Percentiles rank a stretch among this genome's conserved stretches.
Evolutionary conservation across 768 basidiomycete species (phyloP).

Genomic region (Russula griseocarnosa): DNA sequence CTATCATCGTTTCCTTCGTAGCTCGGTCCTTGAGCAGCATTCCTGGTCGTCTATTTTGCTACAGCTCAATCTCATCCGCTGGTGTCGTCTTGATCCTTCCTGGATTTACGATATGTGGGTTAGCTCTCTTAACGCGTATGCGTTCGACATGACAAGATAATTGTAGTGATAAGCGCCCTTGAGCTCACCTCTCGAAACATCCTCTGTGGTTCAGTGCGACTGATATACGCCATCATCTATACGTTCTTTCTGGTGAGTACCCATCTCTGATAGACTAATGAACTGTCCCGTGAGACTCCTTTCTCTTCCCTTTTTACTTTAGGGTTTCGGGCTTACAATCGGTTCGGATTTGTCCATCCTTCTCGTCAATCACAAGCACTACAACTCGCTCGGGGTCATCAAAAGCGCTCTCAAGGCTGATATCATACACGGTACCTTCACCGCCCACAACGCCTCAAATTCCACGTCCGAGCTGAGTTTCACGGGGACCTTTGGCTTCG

Average conservation of each 20-base stretch:
- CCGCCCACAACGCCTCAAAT: conserved; percentile 37
- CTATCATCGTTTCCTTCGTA: conserved; percentile 79
- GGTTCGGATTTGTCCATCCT: conserved; percentile 74
- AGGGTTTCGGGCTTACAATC: conserved; percentile 83
- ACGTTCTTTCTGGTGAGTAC: conserved; percentile 66
- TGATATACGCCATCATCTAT: conserved; percentile 85
- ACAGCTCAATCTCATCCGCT: conserved; percentile 83
- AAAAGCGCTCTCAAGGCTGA: conserved; percentile 32
- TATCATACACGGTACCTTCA: conserved; percentile 51
- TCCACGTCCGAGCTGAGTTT: conserved; percentile 29
- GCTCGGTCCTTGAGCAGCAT: conserved; percentile 77
- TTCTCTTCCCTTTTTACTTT: background rate
- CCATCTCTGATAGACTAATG: background rate
- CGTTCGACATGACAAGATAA: conserved; percentile 4
- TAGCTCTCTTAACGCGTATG: background rate
- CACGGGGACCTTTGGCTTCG: conserved; percentile 33
- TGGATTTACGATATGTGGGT: conserved; percentile 76
- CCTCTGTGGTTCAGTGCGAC: conserved; percentile 74
- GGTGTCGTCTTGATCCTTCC: conserved; percentile 90
- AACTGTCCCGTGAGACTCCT: background rate
- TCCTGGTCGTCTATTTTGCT: conserved; percentile 75
- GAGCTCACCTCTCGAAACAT: conserved; percentile 80
- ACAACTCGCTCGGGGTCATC: conserved; percentile 35
- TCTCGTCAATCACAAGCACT: conserved; percentile 58
- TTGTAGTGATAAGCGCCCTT: conserved; percentile 66